Base-by-base conservation (phyloP, 495 filamentous ascomycete species). In the Hypomontagnella submonticulosa region DNA sequence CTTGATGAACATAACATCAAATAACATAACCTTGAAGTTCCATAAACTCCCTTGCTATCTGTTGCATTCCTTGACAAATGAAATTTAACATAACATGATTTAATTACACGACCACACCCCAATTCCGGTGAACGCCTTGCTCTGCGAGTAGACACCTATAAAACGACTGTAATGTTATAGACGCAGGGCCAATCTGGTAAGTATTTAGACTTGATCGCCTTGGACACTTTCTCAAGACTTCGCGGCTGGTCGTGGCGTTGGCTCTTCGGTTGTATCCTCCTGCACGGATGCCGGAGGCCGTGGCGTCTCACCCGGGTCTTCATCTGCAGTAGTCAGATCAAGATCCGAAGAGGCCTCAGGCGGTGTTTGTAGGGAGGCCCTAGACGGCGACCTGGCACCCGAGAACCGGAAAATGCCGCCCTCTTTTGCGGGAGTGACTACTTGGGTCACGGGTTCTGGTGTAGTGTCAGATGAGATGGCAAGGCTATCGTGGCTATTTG, bases 401-500 rank as follows among this genome's bases (percentile, higher is more conserved):
- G 60, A 50, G 12, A 62, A n/a, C 12, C 63, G 69, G 13, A 58
- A 57, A n/a, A 56, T 49, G 30, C 47, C 69, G 4, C 27, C 34
- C 42, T 81, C 77, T 32, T 69, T 66, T 9, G 67, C 71, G 0
- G 80, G 78, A 12, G 76, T 80, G 10, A 73, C 76, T 30, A 79
- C 71, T 62, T 81, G 79, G 10, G 77, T 78, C 1, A 66, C 58
- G 36, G 77, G 73, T 57, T 78, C 79, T 10, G 65, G 41, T 6
- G 78, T 76, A 44, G 69, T 76, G 13, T 80, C 79, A 9, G 79
- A 76, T 12, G 74, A 73, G 30, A 76, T 59, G 1, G 90, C 86
- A 37, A 96, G 85, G 70, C 92, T 96, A 20, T 93, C 93, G 56
- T 92, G 88, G 58, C 91, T 95, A 73, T 96, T 96, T 18, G 92